Conservation (phyloP, 78 protist genomes). For the Creolimax fragrantissima region DNA sequence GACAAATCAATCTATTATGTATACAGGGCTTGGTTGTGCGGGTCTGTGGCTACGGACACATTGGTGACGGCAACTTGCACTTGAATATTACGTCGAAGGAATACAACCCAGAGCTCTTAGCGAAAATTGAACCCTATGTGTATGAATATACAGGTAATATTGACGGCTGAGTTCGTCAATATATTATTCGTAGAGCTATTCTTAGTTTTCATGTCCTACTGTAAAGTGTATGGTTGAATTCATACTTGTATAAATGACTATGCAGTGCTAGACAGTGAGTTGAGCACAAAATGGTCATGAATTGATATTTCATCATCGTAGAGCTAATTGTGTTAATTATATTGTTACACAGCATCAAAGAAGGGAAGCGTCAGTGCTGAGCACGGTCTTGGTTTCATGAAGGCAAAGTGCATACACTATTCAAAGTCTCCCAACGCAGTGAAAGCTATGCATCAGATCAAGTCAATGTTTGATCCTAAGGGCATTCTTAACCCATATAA, state of each 20-base stretch:
- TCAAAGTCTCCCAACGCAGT: conserved; percentile 19
- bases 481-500: conserved; percentile 84
- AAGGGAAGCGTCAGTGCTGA: conserved; percentile 75
- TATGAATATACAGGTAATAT: conserved; percentile 61
- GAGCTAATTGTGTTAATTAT: no score
- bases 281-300: no score
- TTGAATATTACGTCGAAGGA: conserved; percentile 55
- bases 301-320: no score
- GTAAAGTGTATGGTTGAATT: no score
- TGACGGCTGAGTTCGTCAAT: background rate
- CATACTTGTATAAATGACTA: no score
- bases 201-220: no score
- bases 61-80: conserved; percentile 86
- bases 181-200: background rate
- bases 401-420: conserved; percentile 52
- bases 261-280: no score
- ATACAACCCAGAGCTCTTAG: background rate
- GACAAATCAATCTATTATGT: no score
- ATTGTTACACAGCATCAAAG: background rate
- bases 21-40: background rate
- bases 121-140: conserved; percentile 63
- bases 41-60: conserved; percentile 74
- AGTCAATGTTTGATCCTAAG: conserved; percentile 72
- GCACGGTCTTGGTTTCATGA: conserved; percentile 82
- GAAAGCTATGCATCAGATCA: conserved; percentile 52